These are phyloP conservation scores for Kluyveromyces aestuarii DNA, from an alignment of 805 yeast species.

Conservation along the genomic window DNA sequence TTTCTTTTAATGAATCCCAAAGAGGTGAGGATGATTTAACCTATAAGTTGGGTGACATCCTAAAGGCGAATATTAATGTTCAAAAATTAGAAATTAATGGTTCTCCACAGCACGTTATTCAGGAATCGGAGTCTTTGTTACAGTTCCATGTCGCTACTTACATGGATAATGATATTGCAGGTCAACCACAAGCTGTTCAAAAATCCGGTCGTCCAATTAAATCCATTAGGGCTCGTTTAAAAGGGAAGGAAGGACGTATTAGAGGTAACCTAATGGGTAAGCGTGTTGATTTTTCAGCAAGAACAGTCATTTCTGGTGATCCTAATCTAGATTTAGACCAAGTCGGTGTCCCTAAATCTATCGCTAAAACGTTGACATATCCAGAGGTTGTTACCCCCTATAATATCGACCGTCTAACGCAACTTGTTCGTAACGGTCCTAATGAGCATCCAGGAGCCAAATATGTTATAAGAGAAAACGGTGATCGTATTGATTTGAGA, in stretches of 20 bases:
- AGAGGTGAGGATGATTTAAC: conserved; percentile 99
- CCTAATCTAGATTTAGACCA: conserved; percentile 96
- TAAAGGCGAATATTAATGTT: conserved; percentile 95
- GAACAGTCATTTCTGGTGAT: conserved; percentile 98
- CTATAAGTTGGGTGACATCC: conserved; percentile 89
- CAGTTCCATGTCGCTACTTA: conserved; percentile 98
- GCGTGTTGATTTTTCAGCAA: conserved; percentile 98
- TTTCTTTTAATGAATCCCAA: conserved; percentile 95
- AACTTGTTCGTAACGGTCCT: conserved; percentile 93
- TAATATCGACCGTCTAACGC: conserved; percentile 88
- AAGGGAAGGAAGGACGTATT: conserved; percentile 98
- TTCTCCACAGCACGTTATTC: conserved; percentile 96
- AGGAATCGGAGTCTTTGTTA: conserved; percentile 88
- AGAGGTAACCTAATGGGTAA: conserved; percentile 99
- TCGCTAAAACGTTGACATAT: conserved; percentile 89
- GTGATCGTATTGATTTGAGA: conserved; percentile 96
- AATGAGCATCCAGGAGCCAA: conserved; percentile 99
- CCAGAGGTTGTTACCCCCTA: conserved; percentile 98
- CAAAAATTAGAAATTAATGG: conserved; percentile 97
- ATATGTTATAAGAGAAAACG: conserved; percentile 95
- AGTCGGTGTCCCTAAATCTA: conserved; percentile 96
- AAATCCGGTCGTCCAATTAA: conserved; percentile 98
- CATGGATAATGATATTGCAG: conserved; percentile 99
- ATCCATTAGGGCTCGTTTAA: conserved; percentile 96
- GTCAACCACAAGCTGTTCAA: conserved; percentile 98